Base-by-base conservation (phyloP, 208 protist genomes). In the Trypanosoma grayi region DNA sequence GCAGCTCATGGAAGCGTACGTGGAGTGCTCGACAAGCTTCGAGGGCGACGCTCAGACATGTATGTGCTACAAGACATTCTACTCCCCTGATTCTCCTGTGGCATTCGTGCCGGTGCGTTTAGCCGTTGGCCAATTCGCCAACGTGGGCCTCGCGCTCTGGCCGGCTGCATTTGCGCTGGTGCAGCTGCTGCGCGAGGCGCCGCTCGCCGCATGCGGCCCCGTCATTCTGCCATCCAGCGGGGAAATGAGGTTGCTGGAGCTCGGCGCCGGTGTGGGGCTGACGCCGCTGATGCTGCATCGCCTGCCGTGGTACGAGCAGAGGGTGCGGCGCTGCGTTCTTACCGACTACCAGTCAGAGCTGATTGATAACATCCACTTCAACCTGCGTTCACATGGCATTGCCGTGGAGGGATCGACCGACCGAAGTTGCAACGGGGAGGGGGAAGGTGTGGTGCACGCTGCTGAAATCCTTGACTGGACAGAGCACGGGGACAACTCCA, bases 121-220 rank as follows among this genome's bases (percentile, higher is more conserved):
- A 11, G 70, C 83, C 20, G 39, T 30, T 13, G 76, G 74, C 45
- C 83, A 91, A 69, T 91, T 86, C 44, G 31, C 37, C n/a, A 94
- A 92, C 48, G 87, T 94, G 7, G 87, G 87, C 4, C 77, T 88
- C 20, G 60, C 87, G 2, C 64, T 94, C 25, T 94, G 87, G 84
- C 87, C 87, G 7, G 75, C 87, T 2, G 78, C 79, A 18, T 90
- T 90, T 73, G 84, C 85, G 34, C 46, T 91, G 45, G 75, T 78
- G n/a, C 76, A 93, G 62, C 72, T 91, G 34, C 66, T 93, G 6
- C 63, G 73, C 16, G 73, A 83, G 62, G 83, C 90, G 63, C 44
- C 87, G 13, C n/a, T 50, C 16, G 16, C 57, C 31, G 0, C 55
- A 1, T 33, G 40, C n/a, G n/a, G n/a, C 0, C 37, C 44, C 28